Evolutionary conservation across 2,329 filamentous ascomycete genomes (phyloP).

Genomic region (Nemania serpens): DNA sequence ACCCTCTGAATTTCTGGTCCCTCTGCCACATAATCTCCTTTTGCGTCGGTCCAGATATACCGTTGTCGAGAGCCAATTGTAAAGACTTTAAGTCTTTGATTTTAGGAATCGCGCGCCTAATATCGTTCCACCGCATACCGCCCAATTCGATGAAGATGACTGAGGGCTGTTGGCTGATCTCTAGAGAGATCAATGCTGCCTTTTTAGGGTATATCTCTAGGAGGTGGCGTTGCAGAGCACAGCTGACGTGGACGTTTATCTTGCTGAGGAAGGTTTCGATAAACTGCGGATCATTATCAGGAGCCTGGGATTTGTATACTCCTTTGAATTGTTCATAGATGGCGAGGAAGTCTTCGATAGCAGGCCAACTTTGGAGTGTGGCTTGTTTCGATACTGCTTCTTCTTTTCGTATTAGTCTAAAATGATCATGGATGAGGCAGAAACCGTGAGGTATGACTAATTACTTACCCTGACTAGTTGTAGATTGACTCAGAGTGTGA

Average conservation of each 20-base stretch:
- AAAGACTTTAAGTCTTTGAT: conserved; percentile 13
- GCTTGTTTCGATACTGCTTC: background rate
- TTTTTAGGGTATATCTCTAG: conserved; percentile 27
- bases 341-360: conserved; percentile 16
- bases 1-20: too few species aligned
- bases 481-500: background rate
- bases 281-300: conserved; percentile 28
- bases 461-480: background rate
- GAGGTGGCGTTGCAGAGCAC: conserved; percentile 30
- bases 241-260: conserved; percentile 28
- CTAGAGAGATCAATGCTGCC: conserved; percentile 12
- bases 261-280: conserved; percentile 30
- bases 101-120: conserved; percentile 9
- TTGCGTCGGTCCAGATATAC: conserved; percentile 7
- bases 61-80: conserved; percentile 15
- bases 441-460: background rate
- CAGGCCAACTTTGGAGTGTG: conserved; percentile 9
- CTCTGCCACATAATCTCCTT: too few species aligned
- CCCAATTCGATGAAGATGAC: conserved; percentile 12
- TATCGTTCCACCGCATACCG: conserved; percentile 12
- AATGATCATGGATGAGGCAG: too few species aligned
- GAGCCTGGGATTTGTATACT: conserved; percentile 28
- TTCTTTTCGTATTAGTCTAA: conserved; percentile 1
- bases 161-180: background rate
- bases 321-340: conserved; percentile 30